phyloP scores from a whole-genome alignment of 805 yeast genomes.

The Suhomyces sp. region DNA sequence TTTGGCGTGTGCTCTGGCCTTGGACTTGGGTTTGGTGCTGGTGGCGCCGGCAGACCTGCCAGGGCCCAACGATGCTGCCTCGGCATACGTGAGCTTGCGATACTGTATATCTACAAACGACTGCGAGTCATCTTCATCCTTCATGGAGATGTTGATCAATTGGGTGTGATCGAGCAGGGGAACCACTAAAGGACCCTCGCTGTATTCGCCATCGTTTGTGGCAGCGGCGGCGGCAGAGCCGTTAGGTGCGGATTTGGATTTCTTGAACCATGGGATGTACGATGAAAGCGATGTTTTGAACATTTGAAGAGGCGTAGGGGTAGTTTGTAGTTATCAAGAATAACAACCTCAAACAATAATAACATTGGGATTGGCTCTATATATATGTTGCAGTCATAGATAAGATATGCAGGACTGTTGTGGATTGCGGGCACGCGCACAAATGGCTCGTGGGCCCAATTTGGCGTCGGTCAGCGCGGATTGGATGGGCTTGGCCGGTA shows the following conservation, averaged over 20 bases:
- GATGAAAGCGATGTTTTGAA: constrained; percentile 11
- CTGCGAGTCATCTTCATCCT: constrained; percentile 24
- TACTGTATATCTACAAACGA: constrained; percentile 35
- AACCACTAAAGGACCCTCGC: constrained; percentile 17
- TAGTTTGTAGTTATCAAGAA: not conserved
- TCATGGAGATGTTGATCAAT: constrained; percentile 35
- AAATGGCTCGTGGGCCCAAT: not conserved
- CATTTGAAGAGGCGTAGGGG: constrained; percentile 5
- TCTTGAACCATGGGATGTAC: constrained; percentile 14
- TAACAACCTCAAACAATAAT: not conserved
- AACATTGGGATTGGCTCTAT: constrained; percentile 1
- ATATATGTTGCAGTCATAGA: constrained; percentile 3
- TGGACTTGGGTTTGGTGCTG: not conserved
- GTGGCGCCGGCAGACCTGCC: constrained; percentile 8
- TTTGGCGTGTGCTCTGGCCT: constrained; percentile 1
- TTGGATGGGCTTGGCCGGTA: not conserved
- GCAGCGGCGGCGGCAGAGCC: not conserved
- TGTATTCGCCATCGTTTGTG: not conserved
- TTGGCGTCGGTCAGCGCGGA: not conserved
- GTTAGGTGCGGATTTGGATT: constrained; percentile 1
- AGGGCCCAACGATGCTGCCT: constrained; percentile 32
- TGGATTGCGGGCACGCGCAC: not conserved
- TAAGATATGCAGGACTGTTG: constrained; percentile 4
- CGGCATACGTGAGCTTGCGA: constrained; percentile 42
- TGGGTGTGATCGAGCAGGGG: constrained; percentile 24